Base-by-base conservation (phyloP, 352 stramenopile genomes). In the Phytophthora citrophthora region DNA sequence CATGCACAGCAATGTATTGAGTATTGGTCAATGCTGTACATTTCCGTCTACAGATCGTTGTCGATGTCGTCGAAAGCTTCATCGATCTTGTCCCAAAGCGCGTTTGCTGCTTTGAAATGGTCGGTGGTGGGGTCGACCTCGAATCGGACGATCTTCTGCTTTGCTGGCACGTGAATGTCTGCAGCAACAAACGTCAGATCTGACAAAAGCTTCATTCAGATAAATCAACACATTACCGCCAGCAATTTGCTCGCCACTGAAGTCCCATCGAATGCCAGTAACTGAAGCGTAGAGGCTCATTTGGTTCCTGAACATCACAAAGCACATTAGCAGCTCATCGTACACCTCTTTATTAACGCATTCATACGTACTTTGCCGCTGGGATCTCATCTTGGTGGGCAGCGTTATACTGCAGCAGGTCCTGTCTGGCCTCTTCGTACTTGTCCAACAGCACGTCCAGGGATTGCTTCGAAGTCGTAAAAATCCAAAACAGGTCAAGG, bases 241-340 rank as follows among this genome's bases (percentile, higher is more conserved):
- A 44, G 63, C 77, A 59, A 91, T 76, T 9, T 77, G 68, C 9
- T 61, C 27, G 13, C 64, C 71, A n/a, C 64, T 81, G 40, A 92
- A 89, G 41, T 91, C 79, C 83, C 83, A 94, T 61, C 88, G 89
- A 75, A 94, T 94, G 34, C 85, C 83, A 5, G 83, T 92, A 11
- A 92, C 69, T 5, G 81, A 81, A 3, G 85, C 85, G 36, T 89
- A 91, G 18, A 94, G 61, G 23, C 81, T 87, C 81, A 94, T 92
- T 52, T 89, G 79, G 47, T 90, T 86, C 46, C 85, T 94, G 44
- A 40, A 54, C 23, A 46, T 29, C 27, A 57, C 45, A 51, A 60
- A 20, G 38, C n/a, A 29, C 2, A 60, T 15, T 10, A 57, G 5
- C 8, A 44, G 24, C 36, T 44, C 11, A 13, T 16, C 23, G 9